Evolutionary conservation across 345 rosid species (phyloP).

Genomic region (Rhizophora mangle): DNA sequence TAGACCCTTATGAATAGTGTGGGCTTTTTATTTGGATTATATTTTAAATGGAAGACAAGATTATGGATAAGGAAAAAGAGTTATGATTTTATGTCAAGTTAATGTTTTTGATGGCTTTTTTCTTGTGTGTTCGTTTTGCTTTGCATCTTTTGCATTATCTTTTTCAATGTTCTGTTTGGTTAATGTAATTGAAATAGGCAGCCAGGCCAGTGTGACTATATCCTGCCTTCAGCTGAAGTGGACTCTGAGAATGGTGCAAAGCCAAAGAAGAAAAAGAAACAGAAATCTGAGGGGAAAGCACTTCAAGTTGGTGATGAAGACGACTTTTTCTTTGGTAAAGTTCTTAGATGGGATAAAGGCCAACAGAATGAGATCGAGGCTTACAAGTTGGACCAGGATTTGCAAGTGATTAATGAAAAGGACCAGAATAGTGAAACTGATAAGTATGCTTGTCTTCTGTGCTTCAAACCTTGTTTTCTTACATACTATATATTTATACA

Average conservation of each 20-base stretch:
- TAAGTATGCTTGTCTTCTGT: conserved; percentile 10
- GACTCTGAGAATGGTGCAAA: conserved; percentile 1
- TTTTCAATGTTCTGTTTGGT: background rate
- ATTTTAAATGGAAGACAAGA: background rate
- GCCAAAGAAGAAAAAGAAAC: conserved; percentile 12
- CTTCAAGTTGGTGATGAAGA: conserved; percentile 11
- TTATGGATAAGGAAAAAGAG: background rate
- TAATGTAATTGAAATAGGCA: conserved; percentile 8
- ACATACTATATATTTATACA: too few species aligned
- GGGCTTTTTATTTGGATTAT: background rate
- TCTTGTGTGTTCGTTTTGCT: background rate
- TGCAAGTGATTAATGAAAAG: background rate
- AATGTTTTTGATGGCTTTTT: background rate
- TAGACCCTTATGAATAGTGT: background rate
- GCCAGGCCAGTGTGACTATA: background rate
- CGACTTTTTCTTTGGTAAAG: conserved; percentile 16
- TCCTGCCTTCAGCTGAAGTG: background rate
- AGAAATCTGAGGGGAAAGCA: background rate
- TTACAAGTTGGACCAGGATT: conserved; percentile 6
- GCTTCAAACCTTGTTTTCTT: background rate
- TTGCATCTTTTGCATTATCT: background rate
- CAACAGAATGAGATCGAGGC: background rate
- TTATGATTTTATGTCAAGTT: background rate
- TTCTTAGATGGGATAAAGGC: conserved; percentile 5
- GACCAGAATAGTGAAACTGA: conserved; percentile 9